These are phyloP conservation scores for Dactylonectria macrodidyma DNA, from an alignment of 2,329 filamentous ascomycete species.

Conservation along the genomic window DNA sequence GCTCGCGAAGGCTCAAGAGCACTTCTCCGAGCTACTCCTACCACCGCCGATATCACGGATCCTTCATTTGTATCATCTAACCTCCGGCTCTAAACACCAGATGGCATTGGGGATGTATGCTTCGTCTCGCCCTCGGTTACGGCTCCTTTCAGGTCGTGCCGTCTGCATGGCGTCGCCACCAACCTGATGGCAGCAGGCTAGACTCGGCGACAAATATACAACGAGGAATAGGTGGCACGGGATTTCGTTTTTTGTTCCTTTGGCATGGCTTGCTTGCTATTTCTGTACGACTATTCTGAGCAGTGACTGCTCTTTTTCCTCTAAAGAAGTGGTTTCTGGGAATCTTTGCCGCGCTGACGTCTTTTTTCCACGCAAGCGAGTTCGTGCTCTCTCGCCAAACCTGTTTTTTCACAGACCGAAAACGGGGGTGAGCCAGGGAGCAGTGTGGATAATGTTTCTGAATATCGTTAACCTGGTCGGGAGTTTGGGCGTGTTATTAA, in stretches of 20 bases:
- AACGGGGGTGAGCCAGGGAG: conserved; percentile 32
- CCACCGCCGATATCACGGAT: conserved; percentile 21
- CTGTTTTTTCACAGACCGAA: conserved; percentile 24
- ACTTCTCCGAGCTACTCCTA: conserved; percentile 32
- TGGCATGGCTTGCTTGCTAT: conserved; percentile 29
- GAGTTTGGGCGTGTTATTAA: conserved; percentile 44
- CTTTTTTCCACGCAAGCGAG: conserved; percentile 15
- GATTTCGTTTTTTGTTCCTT: conserved; percentile 33
- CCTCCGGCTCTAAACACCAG: conserved; percentile 24
- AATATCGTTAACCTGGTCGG: conserved; percentile 42
- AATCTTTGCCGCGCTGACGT: conserved; percentile 16
- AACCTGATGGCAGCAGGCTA: conserved; percentile 11
- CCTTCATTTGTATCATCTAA: conserved; percentile 30
- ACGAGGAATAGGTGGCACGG: conserved; percentile 19
- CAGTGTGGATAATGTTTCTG: conserved; percentile 32
- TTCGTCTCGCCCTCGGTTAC: conserved; percentile 14
- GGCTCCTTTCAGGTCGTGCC: conserved; percentile 15
- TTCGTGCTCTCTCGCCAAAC: conserved; percentile 17
- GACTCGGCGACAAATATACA: neutral
- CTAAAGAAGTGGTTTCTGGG: conserved; percentile 27
- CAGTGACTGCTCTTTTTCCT: conserved; percentile 27
- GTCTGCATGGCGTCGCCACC: conserved; percentile 8
- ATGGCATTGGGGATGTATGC: neutral
- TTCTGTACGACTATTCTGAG: conserved; percentile 39
- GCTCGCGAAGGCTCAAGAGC: conserved; percentile 48